A percentile compares a stretch with the other conserved stretches of the same genome.
phyloP scores from a whole-genome alignment of 495 filamentous ascomycete genomes.

The Venustampulla echinocandica region DNA sequence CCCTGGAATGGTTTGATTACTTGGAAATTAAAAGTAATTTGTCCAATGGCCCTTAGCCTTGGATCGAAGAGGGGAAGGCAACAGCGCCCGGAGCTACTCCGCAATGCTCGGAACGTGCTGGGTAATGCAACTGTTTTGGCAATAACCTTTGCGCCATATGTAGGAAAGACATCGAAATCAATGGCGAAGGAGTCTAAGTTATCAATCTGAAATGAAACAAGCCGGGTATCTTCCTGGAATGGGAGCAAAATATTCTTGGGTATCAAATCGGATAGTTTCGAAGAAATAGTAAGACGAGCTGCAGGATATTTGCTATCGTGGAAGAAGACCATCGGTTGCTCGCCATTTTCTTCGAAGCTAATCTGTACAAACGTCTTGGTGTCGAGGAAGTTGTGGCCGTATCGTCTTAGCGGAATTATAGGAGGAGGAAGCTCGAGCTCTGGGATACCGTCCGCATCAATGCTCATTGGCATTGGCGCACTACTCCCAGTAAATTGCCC shows the following conservation, averaged over 20 bases:
- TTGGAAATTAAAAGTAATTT: conserved; percentile 87
- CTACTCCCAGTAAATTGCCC: conserved; percentile 35
- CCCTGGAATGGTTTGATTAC: conserved; percentile 95
- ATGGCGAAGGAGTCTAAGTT: conserved; percentile 84
- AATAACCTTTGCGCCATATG: conserved; percentile 94
- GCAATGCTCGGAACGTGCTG: conserved; percentile 64
- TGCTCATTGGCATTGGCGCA: conserved; percentile 53
- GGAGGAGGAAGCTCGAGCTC: conserved; percentile 88
- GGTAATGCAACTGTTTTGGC: conserved; percentile 89
- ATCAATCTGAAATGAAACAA: conserved; percentile 93
- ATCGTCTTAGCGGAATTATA: conserved; percentile 87
- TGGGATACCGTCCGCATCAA: conserved; percentile 81
- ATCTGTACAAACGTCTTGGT: conserved; percentile 92
- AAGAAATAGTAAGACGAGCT: conserved; percentile 89
- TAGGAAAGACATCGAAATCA: conserved; percentile 96
- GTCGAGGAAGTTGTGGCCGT: conserved; percentile 97
- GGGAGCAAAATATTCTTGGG: conserved; percentile 91
- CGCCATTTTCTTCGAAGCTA: conserved; percentile 64
- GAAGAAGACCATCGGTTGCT: conserved; percentile 76
- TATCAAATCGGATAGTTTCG: conserved; percentile 89
- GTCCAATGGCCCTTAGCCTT: conserved; percentile 84
- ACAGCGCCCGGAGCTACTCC: conserved; percentile 70
- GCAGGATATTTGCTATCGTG: conserved; percentile 93
- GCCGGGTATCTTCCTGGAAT: conserved; percentile 87
- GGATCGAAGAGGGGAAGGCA: conserved; percentile 88